Conservation (phyloP, 768 basidiomycete species). For the Daedaleopsis nitida region DNA sequence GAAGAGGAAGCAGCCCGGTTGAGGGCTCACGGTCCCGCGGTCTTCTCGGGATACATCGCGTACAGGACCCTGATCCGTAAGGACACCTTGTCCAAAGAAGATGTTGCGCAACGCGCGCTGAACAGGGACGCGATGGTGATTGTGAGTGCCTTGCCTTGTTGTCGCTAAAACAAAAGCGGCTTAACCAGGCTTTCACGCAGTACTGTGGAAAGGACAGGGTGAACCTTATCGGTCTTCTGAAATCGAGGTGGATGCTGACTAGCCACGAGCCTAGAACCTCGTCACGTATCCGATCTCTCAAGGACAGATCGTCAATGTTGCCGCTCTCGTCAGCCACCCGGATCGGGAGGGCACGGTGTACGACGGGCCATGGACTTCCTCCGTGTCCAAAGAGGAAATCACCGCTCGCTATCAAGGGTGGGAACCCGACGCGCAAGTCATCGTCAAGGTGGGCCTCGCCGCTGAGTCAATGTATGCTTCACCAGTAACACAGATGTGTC, state of each 20-base stretch:
- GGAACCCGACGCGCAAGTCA: constrained; percentile 23
- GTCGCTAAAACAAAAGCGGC: no score
- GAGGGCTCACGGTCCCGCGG: constrained; percentile 29
- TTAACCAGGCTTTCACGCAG: constrained; percentile 10
- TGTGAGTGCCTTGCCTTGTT: neutral
- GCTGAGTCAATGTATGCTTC: no score
- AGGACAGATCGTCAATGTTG: constrained; percentile 27
- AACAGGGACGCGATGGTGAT: neutral
- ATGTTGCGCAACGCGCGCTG: constrained; percentile 22
- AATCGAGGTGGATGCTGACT: constrained; percentile 7
- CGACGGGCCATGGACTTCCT: constrained; percentile 22
- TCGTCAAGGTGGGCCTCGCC: constrained; percentile 21
- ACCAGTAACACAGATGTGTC: neutral
- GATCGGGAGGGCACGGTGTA: constrained; percentile 21
- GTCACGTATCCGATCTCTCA: constrained; percentile 32
- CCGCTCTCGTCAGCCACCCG: constrained; percentile 22
- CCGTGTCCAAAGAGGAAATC: constrained; percentile 22
- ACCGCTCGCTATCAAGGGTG: constrained; percentile 17
- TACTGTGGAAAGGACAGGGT: constrained; percentile 29
- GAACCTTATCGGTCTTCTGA: neutral
- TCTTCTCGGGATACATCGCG: constrained; percentile 43
- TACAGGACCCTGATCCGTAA: constrained; percentile 43
- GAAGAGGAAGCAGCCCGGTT: constrained; percentile 9
- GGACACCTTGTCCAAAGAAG: constrained; percentile 27
- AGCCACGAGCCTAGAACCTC: constrained; percentile 36